Conservation (phyloP, 352 stramenopile genomes). For the Phytophthora pistaciae region DNA sequence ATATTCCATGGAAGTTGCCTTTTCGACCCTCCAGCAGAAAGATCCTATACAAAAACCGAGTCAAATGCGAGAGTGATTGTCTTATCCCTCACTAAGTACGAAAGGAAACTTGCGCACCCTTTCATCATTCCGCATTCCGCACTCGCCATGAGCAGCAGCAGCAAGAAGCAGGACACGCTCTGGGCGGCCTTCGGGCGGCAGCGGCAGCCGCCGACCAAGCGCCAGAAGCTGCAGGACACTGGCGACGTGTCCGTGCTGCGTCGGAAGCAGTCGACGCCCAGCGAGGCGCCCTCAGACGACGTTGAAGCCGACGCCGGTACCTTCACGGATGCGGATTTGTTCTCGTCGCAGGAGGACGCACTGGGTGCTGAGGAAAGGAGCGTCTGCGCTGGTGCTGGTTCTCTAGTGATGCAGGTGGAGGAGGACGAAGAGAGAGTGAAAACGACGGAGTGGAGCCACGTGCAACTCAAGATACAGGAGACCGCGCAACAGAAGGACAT, state of each 20-base stretch:
- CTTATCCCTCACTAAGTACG: constrained; percentile 13
- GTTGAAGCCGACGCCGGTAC: constrained; percentile 39
- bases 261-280: constrained; percentile 12
- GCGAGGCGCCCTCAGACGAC: neutral
- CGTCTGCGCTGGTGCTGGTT: constrained; percentile 10
- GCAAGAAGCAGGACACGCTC: constrained; percentile 57
- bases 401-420: neutral
- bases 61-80: constrained; percentile 13
- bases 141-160: constrained; percentile 30
- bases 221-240: constrained; percentile 29
- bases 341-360: constrained; percentile 67
- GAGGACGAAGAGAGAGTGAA: neutral
- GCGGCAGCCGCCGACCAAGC: constrained; percentile 35
- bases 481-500: neutral
- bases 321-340: constrained; percentile 63
- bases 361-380: constrained; percentile 11
- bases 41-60: constrained; percentile 9
- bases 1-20: constrained; percentile 2
- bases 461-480: neutral
- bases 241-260: constrained; percentile 7
- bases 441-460: neutral
- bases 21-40: neutral
- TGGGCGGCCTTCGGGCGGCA: constrained; percentile 52
- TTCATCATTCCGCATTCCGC: constrained; percentile 26
- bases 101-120: constrained; percentile 18